Base-by-base conservation (phyloP, 495 filamentous ascomycete genomes). In the Friedmanniomyces simplex region DNA sequence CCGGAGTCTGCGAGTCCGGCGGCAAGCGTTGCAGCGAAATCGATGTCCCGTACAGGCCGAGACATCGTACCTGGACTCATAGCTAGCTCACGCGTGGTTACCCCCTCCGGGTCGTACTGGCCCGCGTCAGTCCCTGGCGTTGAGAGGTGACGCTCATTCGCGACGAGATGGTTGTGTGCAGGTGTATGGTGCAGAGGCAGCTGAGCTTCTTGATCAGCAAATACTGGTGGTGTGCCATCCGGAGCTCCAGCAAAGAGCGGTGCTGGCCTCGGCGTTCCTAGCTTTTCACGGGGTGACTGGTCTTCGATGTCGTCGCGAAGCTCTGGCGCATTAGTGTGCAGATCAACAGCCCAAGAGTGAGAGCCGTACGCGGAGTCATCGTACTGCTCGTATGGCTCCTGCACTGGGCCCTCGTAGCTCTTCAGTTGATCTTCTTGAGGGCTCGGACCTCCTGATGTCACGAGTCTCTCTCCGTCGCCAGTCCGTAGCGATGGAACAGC, bases 1-100 rank as follows among this genome's bases (percentile, higher is more conserved):
- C 58, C 68, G 5, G 64, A 62, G 8, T 60, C 48, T 36, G 62
- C 54, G 26, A 68, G 51, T 1, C 57, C 66, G 0, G 57, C 61
- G 16, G 64, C 63, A 8, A 68, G 43, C 13, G 61, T 61, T 4
- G 61, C 63, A 22, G 66, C 61, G 46, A 68, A 68, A 22, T 65
- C 61, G 14, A 67, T 39, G 52, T 67, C 64, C 0, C 47, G 25
- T 5, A 21, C 30, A 36, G 26, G 46, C 46, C 20, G 12, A 49
- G 46, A 28, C 24, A 3, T 3, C 22, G 13, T 7, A 49, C 22
- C 21, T 24, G 46, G 21, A 49, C 4, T 2, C 2, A 24, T n/a
- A 43, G 16, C 41, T 16, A 2, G 41, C 28, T 32, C 28, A 32
- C 28, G n/a, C n/a, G n/a, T n/a, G n/a, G n/a, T n/a, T n/a, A n/a